phyloP scores from a whole-genome alignment of 2,329 filamentous ascomycete species.

The Akanthomyces muscarius region DNA sequence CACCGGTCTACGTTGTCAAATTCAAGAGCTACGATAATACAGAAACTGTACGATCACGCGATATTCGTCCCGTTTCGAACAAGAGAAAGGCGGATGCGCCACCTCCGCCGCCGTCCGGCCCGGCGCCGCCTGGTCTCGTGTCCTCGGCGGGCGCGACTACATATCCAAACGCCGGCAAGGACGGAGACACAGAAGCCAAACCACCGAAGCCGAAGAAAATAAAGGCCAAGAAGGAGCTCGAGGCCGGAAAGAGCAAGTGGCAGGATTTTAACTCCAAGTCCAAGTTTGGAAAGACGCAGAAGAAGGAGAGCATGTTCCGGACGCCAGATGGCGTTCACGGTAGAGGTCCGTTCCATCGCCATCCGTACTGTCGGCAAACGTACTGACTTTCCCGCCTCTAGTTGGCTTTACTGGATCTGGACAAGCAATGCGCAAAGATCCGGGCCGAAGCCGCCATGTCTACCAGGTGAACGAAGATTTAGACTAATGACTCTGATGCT shows the following conservation, averaged over 20 bases:
- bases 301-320: constrained; percentile 96
- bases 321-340: constrained; percentile 83
- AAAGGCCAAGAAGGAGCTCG: constrained; percentile 85
- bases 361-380: neutral
- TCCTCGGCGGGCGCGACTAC: constrained; percentile 54
- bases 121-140: constrained; percentile 42
- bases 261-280: constrained; percentile 83
- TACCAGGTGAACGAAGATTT: constrained; percentile 75
- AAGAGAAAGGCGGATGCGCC: constrained; percentile 85
- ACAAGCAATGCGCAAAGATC: constrained; percentile 92
- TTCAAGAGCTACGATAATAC: constrained; percentile 89
- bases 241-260: constrained; percentile 90
- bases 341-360: constrained; percentile 59
- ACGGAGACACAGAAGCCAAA: constrained; percentile 61
- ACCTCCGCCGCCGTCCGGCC: constrained; percentile 42
- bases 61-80: constrained; percentile 75
- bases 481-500: constrained; percentile 47
- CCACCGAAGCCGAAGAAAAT: constrained; percentile 80
- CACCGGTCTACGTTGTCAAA: constrained; percentile 89
- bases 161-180: constrained; percentile 59
- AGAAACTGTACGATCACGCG: constrained; percentile 75
- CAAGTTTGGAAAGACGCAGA: constrained; percentile 61
- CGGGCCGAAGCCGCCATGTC: constrained; percentile 74
- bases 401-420: constrained; percentile 96
- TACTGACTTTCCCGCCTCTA: constrained; percentile 35